Base-by-base conservation (phyloP, 192 early-diverging fungal species). In the Backusella tuberculispora region DNA sequence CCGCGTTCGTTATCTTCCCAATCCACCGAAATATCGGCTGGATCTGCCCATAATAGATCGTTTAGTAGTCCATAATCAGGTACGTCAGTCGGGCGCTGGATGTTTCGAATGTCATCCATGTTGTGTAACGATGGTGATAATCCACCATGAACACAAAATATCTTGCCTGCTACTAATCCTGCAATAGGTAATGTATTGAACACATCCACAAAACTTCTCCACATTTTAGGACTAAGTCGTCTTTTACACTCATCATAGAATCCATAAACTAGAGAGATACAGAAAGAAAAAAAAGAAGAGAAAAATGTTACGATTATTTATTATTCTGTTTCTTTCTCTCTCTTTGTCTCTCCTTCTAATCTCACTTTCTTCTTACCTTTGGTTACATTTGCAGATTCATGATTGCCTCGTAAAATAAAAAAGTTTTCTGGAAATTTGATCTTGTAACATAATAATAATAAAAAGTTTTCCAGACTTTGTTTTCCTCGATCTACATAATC, bases 401-500 rank as follows among this genome's bases (percentile, higher is more conserved):
- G 97, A 82, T 98, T 98, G 41, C 97, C 97, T 47, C 97, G 90
- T 73, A 98, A 77, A 14, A 98, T 76, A 76, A 98, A 98, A 77
- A 98, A 98, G 86, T 95, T 98, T 80, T 96, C 96, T 0, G 97
- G 96, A 78, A 93, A 96, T 83, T 98, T 97, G 83, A 98, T 92
- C 82, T 99, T 99, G 87, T 96, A 99, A 83, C 93, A 94, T 74
- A 99, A 90, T 70, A 99, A 85, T 72, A 99, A 84, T 37, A 96
- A 82, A 77, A 99, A 97, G 14, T 96, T 99, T 81, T 99, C 97
- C 66, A 99, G 85, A 77, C 90, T 92, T 84, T 95, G 92, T 83
- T 97, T 97, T 68, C 97, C 97, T 40, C 97, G 90, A 83, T 99
- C 97, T 13, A 99, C 97, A 85, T 99, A 99, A 84, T 99, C 97